A percentile compares a stretch with the other conserved stretches of the same genome.
phyloP scores from a whole-genome alignment of 2,329 filamentous ascomycete genomes.

The Emmonsiellopsis sp. region DNA sequence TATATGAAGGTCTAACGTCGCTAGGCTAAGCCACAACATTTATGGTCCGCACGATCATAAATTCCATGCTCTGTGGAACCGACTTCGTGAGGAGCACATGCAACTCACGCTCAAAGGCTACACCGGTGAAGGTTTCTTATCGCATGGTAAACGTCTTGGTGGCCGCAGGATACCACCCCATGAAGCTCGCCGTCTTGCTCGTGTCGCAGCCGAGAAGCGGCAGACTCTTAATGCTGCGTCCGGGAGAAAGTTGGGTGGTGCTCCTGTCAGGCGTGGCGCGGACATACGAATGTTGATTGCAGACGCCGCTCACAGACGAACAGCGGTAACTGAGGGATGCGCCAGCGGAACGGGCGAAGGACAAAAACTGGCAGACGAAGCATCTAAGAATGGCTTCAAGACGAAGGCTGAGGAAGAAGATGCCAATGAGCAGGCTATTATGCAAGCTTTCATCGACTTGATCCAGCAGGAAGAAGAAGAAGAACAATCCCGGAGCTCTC shows the following conservation, averaged over 20 bases:
- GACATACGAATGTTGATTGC: conserved; percentile 66
- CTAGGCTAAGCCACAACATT: conserved; percentile 68
- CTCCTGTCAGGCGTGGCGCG: conserved; percentile 45
- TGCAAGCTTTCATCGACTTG: conserved; percentile 75
- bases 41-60: conserved; percentile 72
- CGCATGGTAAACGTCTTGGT: conserved; percentile 64
- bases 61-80: conserved; percentile 82
- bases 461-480: conserved; percentile 65
- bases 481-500: conserved; percentile 49
- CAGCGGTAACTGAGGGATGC: conserved; percentile 62
- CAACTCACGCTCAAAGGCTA: conserved; percentile 71
- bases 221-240: conserved; percentile 50
- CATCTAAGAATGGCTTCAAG: conserved; percentile 63
- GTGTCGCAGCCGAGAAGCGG: conserved; percentile 65
- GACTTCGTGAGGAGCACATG: conserved; percentile 77
- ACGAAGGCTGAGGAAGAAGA: conserved; percentile 83
- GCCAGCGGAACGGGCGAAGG: conserved; percentile 61
- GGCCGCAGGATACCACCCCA: conserved; percentile 55
- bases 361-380: conserved; percentile 57
- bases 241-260: conserved; percentile 65
- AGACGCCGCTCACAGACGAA: conserved; percentile 60
- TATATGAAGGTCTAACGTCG: conserved; percentile 10
- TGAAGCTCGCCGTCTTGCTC: conserved; percentile 66
- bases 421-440: conserved; percentile 78
- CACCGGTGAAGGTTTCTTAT: conserved; percentile 81